Base-by-base conservation (phyloP, 352 stramenopile species). In the Pythium rishiriense region DNA sequence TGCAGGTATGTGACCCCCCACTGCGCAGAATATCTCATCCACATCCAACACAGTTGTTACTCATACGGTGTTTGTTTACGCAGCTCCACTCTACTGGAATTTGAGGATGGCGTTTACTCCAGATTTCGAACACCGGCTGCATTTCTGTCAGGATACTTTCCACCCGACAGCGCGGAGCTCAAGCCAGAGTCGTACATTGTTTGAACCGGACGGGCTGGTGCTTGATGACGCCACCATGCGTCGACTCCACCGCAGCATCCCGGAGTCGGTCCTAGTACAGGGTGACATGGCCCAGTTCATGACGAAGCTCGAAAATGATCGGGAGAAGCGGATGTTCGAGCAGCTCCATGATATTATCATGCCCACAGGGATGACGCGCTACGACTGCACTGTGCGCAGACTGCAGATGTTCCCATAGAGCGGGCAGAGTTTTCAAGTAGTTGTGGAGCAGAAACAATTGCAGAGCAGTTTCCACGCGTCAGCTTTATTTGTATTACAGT, bases 81-180 rank as follows among this genome's bases (percentile, higher is more conserved):
- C 43, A 73, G 66, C 69, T 51, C 55, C 61, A 10, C 56, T 73
- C 1, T 66, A 66, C 33, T 73, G 66, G 66, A 46, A 73, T n/a
- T 4, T 73, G 42, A 29, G 43, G 3, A 69, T 73, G 8, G 48
- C 60, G 0, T 73, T 73, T 31, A 54, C 35, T 35, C 1, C 43
- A 28, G 45, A 62, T 25, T 69, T 62, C 39, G 45, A 61, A 21
- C 66, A 66, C 26, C 54, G 60, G 15, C 11, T 69, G 10, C 66
- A 49, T 5, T 52, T 73, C 14, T 69, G 60, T 39, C 66, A 64
- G 39, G 54, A 66, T 25, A 19, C 22, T 3, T 56, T 63, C 33
- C 53, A 66, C 25, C 24, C 57, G 26, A 66, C 45, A 9, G 31
- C 37, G 12, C 39, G 29, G 19, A 62, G 19, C 19, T 11, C 43